phyloP scores from a whole-genome alignment of 2,329 filamentous ascomycete genomes.

The Penicillium expansum region DNA sequence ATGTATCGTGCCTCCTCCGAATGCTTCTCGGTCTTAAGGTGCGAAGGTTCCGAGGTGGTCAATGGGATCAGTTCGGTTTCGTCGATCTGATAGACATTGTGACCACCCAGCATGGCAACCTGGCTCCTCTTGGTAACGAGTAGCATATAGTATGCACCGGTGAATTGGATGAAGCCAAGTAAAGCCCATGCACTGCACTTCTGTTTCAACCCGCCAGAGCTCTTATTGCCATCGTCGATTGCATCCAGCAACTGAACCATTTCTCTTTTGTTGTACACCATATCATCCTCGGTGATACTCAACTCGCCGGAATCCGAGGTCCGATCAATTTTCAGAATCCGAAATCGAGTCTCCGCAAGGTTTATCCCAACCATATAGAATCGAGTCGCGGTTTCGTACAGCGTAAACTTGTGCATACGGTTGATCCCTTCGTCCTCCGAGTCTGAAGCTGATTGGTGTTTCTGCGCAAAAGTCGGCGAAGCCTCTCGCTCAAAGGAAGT shows the following conservation, averaged over 20 bases:
- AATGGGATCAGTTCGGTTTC: constrained; percentile 88
- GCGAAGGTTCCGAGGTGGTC: constrained; percentile 64
- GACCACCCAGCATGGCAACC: constrained; percentile 91
- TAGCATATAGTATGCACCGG: constrained; percentile 94
- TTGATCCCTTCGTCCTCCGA: constrained; percentile 49
- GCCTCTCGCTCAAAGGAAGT: constrained; percentile 47
- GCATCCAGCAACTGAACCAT: constrained; percentile 91
- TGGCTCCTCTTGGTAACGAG: constrained; percentile 94
- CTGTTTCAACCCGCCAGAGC: constrained; percentile 82
- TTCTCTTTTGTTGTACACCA: constrained; percentile 86
- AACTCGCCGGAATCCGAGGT: constrained; percentile 76
- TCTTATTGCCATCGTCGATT: constrained; percentile 92
- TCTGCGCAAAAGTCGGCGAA: constrained; percentile 38
- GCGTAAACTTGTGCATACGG: constrained; percentile 91
- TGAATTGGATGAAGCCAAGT: constrained; percentile 93
- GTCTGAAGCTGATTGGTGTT: constrained; percentile 36
- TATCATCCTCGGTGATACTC: constrained; percentile 88
- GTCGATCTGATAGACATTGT: constrained; percentile 94
- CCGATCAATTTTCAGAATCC: constrained; percentile 91
- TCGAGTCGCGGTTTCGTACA: constrained; percentile 90
- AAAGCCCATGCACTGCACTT: constrained; percentile 91
- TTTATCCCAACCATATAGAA: constrained; percentile 96
- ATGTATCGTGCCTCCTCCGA: constrained; percentile 88
- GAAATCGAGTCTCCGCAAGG: constrained; percentile 80
- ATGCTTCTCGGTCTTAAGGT: constrained; percentile 76